Evolutionary conservation across 2,329 filamentous ascomycete genomes (phyloP), one percentile per base, ranked within the genome.

Genomic region (Meredithiella fracta): DNA sequence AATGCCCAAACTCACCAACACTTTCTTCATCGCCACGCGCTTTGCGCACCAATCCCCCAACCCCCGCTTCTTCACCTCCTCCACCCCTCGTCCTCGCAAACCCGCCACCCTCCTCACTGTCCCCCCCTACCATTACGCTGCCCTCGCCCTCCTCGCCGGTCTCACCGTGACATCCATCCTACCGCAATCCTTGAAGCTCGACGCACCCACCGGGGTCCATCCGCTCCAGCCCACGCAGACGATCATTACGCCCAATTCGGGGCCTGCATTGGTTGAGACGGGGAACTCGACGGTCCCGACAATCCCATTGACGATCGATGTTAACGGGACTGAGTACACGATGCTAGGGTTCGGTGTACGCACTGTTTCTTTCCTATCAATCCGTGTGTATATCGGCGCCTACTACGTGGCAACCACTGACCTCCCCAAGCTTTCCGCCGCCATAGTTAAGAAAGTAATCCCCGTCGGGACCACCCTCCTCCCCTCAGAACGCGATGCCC

Each of bases 351-450:
- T 96, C 3, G 92, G 92, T 17, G 83, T 94, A 60, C 80, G 92
- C 56, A 89, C 85, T 1, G 92, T 98, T 31, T 94, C 86, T 23
- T 95, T 97, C 67, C 71, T 97, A 47, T 73, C 79, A 51, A 88
- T 98, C 47, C 83, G 95, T 67, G 92, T 98, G 54, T 98, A 98
- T 70, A 85, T 97, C 17, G 85, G 95, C 0, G 92, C 91, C 15
- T 80, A 94, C 63, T 98, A 98, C 70, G 77, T 97, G 25, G 86
- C 89, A 25, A 91, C 84, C 0, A 73, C 82, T 38, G 89, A 95
- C 64, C 81, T 98, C 58, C 80, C 83, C 3, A 74, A 77, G n/a
- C 74, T 98, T 42, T 91, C 97, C 68, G 75, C 78, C 61, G 78
- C 80, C 47, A 76, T 97, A 29, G 78, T 94, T 59, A 82, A 82